Conservation (phyloP, 2,329 filamentous ascomycete genomes). For the Ceratocystis harringtonii region DNA sequence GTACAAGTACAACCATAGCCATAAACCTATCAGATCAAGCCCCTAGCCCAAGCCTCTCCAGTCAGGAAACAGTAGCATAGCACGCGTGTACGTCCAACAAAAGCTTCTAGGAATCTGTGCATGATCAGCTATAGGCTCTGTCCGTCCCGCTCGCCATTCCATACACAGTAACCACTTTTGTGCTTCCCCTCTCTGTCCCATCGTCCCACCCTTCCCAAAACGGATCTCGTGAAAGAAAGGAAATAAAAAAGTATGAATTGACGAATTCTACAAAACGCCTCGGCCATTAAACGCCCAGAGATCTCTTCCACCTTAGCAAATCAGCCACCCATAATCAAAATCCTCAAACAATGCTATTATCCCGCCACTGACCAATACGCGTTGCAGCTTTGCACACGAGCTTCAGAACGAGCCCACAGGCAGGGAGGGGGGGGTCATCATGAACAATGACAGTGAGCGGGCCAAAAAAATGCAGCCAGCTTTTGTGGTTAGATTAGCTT, state of each 20-base stretch:
- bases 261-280: background rate
- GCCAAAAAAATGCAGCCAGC: background rate
- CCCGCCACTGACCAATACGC: background rate
- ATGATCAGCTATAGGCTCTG: background rate
- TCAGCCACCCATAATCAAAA: background rate
- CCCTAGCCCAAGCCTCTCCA: background rate
- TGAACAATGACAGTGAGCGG: background rate
- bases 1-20: background rate
- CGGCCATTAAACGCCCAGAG: background rate
- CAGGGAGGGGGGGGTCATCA: background rate
- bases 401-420: background rate
- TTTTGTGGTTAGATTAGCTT: background rate
- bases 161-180: background rate
- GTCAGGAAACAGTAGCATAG: no score
- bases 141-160: background rate
- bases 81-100: background rate
- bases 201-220: background rate
- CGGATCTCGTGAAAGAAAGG: no score
- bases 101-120: background rate
- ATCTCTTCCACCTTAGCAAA: background rate
- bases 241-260: background rate
- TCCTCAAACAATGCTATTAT: conserved; percentile 2
- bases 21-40: background rate
- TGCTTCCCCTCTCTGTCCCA: background rate
- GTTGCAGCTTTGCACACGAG: conserved; percentile 4